Evolutionary conservation across 352 stramenopile genomes (phyloP).

Genomic region (Pythium grandisporangium): DNA sequence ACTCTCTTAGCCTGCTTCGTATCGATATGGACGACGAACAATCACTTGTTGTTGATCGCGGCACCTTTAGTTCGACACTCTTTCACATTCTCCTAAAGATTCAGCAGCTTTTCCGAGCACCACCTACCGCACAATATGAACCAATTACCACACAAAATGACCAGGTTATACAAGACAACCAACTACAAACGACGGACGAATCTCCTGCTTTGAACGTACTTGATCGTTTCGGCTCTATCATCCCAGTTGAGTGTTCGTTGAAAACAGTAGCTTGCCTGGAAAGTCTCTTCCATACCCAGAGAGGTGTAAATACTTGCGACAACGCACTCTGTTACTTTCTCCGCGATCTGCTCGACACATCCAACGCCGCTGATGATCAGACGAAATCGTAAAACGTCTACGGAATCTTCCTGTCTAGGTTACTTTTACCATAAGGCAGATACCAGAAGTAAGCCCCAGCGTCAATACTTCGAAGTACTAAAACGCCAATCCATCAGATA

Average conservation of each 20-base stretch:
- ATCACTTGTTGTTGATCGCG: slow-evolving; percentile 39
- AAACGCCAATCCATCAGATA: too few species aligned
- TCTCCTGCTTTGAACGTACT: too few species aligned
- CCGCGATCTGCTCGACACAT: slow-evolving; percentile 41
- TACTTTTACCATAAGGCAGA: neutral
- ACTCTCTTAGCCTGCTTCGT: slow-evolving; percentile 29
- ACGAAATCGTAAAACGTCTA: too few species aligned
- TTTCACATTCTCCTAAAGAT: slow-evolving; percentile 18
- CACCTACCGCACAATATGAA: slow-evolving; percentile 1
- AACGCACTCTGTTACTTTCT: slow-evolving; percentile 69
- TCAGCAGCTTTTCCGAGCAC: slow-evolving; percentile 24
- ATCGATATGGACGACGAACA: slow-evolving; percentile 57
- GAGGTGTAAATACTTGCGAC: slow-evolving; percentile 25
- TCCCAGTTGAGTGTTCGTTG: slow-evolving; percentile 33
- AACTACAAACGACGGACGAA: too few species aligned
- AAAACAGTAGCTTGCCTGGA: slow-evolving; percentile 36
- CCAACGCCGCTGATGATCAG: slow-evolving; percentile 1
- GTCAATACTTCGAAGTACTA: too few species aligned
- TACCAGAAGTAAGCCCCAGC: neutral
- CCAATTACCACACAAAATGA: neutral
- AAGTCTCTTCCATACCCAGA: slow-evolving; percentile 34
- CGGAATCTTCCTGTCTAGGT: too few species aligned
- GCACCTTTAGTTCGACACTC: slow-evolving; percentile 19
- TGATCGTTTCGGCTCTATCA: slow-evolving; percentile 40
- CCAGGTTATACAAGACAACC: neutral